Conservation (phyloP, 2,329 filamentous ascomycete genomes). For the Penicillium sp. region DNA sequence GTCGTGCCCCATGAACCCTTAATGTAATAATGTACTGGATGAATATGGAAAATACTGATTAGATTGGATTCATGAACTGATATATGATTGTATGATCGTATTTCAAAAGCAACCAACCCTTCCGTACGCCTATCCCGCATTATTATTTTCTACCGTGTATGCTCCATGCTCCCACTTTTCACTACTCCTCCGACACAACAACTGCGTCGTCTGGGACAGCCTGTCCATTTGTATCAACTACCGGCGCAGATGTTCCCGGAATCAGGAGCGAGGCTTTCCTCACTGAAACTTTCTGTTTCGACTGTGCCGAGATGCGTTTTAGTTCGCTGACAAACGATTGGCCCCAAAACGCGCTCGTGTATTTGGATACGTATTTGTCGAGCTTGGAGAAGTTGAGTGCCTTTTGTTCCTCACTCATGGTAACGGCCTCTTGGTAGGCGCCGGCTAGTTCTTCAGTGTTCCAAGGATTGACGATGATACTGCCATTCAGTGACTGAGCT, state of each 20-base stretch:
- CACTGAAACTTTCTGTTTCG: conserved; percentile 33
- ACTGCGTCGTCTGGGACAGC: conserved; percentile 8
- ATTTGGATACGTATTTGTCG: conserved; percentile 90
- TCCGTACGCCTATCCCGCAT: not conserved
- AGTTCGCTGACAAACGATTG: conserved; percentile 85
- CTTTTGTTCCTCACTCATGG: conserved; percentile 82
- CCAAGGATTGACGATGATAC: conserved; percentile 91
- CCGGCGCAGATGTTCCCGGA: conserved; percentile 12
- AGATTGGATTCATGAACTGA: not conserved
- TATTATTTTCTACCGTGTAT: not conserved
- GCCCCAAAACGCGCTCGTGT: conserved; percentile 93
- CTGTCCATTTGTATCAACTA: conserved; percentile 17
- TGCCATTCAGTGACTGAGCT: conserved; percentile 85
- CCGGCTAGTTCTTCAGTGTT: conserved; percentile 93
- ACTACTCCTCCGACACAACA: conserved; percentile 8
- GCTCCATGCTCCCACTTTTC: not conserved
- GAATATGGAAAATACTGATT: too few species aligned
- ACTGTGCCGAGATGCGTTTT: conserved; percentile 51
- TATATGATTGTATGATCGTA: not conserved
- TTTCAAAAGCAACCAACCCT: not conserved
- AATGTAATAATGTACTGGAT: too few species aligned
- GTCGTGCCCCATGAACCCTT: too few species aligned
- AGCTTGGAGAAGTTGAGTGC: conserved; percentile 81
- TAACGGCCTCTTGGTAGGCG: conserved; percentile 88
- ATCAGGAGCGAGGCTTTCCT: conserved; percentile 23